Percentiles rank a stretch among this genome's conserved stretches.
Evolutionary conservation across 495 filamentous ascomycete species (phyloP).

Genomic region (Talaromyces thailandensis): DNA sequence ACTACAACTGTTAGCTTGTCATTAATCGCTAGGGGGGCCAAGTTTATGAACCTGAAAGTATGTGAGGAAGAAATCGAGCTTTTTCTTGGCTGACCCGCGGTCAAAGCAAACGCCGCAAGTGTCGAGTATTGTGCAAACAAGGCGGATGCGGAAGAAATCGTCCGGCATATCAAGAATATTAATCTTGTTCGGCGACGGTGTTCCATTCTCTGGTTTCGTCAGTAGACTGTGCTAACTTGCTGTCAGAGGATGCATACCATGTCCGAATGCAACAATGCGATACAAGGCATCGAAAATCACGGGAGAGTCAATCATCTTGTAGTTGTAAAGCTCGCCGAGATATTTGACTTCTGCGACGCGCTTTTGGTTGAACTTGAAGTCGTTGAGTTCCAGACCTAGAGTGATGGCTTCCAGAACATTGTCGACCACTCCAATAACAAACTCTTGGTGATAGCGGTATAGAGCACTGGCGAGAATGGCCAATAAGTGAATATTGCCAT

Average conservation of each 20-base stretch:
- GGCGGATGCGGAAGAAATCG: slow-evolving; percentile 89
- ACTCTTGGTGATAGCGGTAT: slow-evolving; percentile 85
- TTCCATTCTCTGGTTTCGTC: slow-evolving; percentile 51
- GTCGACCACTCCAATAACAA: slow-evolving; percentile 81
- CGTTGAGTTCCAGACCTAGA: slow-evolving; percentile 84
- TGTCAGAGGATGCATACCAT: slow-evolving; percentile 42
- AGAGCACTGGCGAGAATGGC: slow-evolving; percentile 84
- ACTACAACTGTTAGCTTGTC: slow-evolving; percentile 39
- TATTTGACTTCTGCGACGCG: slow-evolving; percentile 95
- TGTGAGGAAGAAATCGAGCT: slow-evolving; percentile 94
- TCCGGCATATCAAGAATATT: slow-evolving; percentile 79
- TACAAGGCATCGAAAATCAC: slow-evolving; percentile 95
- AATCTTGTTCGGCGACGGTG: slow-evolving; percentile 65
- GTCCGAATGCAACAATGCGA: slow-evolving; percentile 84
- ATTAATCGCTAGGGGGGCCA: neutral
- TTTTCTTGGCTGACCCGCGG: slow-evolving; percentile 86
- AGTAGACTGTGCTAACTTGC: neutral
- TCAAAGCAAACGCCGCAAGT: slow-evolving; percentile 96
- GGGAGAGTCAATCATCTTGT: slow-evolving; percentile 91
- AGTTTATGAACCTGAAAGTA: slow-evolving; percentile 64
- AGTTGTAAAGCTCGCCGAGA: slow-evolving; percentile 94
- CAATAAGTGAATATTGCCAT: slow-evolving; percentile 91
- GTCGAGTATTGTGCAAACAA: slow-evolving; percentile 84
- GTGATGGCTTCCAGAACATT: slow-evolving; percentile 82
- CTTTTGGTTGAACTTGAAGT: slow-evolving; percentile 97